Conservation (phyloP, 768 basidiomycete species). For the Hygrocybe punicea region DNA sequence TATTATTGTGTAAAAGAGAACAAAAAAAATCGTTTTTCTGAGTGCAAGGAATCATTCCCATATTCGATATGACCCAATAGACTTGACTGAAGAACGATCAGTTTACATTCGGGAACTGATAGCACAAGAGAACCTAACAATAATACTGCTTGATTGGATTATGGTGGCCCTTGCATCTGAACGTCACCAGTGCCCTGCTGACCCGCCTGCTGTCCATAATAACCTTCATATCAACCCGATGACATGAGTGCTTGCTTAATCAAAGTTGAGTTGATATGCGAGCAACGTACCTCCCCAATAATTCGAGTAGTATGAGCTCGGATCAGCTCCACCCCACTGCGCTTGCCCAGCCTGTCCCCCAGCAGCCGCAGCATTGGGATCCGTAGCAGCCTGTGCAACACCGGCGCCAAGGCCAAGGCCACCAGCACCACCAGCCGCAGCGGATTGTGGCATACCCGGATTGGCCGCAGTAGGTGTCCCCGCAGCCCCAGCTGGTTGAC, state of each 20-base stretch:
- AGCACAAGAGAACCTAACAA: not conserved
- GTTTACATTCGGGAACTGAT: not conserved
- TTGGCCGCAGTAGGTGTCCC: conserved; percentile 49
- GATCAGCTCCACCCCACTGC: conserved; percentile 75
- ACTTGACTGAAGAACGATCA: not conserved
- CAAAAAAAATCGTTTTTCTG: conserved; percentile 14
- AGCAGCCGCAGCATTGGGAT: conserved; percentile 50
- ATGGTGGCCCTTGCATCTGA: conserved; percentile 48
- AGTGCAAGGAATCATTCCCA: not conserved
- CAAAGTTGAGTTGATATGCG: not conserved
- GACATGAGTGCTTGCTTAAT: not conserved
- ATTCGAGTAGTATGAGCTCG: conserved; percentile 72
- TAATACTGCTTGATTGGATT: not conserved
- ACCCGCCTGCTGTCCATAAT: conserved; percentile 72
- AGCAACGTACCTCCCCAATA: conserved; percentile 75
- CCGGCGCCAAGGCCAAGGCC: conserved; percentile 54
- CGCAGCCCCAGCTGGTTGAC: conserved; percentile 48
- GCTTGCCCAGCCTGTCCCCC: conserved; percentile 61
- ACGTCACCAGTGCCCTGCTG: conserved; percentile 59
- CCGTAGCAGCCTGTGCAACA: conserved; percentile 55
- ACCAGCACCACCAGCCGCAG: conserved; percentile 50
- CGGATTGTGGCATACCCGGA: conserved; percentile 57
- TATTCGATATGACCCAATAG: not conserved
- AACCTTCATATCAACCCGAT: conserved; percentile 46
- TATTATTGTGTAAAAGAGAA: conserved; percentile 18